Percentiles rank a stretch among this genome's conserved stretches.
Evolutionary conservation across 331 rosid genomes (phyloP).

Genomic region (Malus hybrid): DNA sequence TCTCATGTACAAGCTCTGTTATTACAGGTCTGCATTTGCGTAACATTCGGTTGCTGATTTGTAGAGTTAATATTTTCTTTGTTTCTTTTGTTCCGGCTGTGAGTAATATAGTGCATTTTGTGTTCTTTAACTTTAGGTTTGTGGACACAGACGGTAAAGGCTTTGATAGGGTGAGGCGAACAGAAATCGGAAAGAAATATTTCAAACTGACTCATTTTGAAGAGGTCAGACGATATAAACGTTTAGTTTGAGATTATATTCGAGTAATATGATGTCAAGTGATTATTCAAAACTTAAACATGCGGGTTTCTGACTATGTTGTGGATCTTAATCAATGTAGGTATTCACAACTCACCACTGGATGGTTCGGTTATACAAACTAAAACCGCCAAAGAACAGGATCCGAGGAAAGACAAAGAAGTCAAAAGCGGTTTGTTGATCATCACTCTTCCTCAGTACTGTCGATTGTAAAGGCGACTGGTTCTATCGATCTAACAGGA

Average conservation of each 20-base stretch:
- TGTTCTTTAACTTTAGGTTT: constrained; percentile 49
- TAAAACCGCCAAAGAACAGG: constrained; percentile 86
- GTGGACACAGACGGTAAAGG: constrained; percentile 97
- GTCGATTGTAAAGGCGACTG: neutral
- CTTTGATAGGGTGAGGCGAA: constrained; percentile 85
- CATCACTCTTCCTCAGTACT: constrained; percentile 1
- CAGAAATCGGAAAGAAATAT: constrained; percentile 93
- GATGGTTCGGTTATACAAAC: constrained; percentile 97
- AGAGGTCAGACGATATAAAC: constrained; percentile 54
- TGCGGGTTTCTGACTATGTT: neutral
- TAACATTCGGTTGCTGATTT: constrained; percentile 11
- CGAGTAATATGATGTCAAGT: neutral
- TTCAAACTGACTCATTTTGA: constrained; percentile 92
- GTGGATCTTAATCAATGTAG: constrained; percentile 35
- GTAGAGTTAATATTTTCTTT: neutral
- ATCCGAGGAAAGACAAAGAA: constrained; percentile 82
- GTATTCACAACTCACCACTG: constrained; percentile 99
- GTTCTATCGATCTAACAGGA: constrained; percentile 3
- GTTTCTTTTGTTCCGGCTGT: neutral
- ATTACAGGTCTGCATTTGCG: constrained; percentile 68
- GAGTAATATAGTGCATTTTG: neutral
- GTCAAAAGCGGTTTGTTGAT: constrained; percentile 58
- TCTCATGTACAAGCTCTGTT: constrained; percentile 98
- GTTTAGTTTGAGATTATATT: neutral
- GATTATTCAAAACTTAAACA: neutral